Conservation (phyloP, 371 early-diverging fungal species). For the Mortierella sp. region DNA sequence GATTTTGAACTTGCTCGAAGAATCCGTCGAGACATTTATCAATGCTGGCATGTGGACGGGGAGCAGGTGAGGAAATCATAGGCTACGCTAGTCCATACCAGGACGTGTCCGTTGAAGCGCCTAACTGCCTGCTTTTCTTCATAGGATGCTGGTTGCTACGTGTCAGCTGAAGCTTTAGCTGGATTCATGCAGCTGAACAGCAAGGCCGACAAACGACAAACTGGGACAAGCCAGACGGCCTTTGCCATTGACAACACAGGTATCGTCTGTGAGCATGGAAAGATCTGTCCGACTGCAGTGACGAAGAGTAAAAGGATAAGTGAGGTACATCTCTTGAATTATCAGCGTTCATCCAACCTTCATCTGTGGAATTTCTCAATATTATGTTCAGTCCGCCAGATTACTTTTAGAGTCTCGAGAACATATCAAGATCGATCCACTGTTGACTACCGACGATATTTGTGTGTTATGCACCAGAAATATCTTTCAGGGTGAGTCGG, state of each 20-base stretch:
- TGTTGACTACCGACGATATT: constrained; percentile 31
- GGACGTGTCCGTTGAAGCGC: no score
- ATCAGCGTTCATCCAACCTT: no score
- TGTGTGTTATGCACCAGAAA: constrained; percentile 19
- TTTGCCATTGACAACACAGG: constrained; percentile 21
- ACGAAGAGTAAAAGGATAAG: constrained; percentile 51
- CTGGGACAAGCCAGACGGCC: neutral
- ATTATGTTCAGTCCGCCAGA: constrained; percentile 11
- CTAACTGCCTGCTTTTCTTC: neutral
- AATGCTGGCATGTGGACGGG: constrained; percentile 33
- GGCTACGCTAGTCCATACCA: neutral
- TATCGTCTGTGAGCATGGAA: constrained; percentile 44
- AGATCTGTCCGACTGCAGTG: constrained; percentile 33
- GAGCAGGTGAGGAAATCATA: constrained; percentile 24
- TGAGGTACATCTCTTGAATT: constrained; percentile 17
- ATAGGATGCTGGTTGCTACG: constrained; percentile 30
- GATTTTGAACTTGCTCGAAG: constrained; percentile 27
- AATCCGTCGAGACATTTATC: constrained; percentile 19
- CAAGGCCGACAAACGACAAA: neutral
- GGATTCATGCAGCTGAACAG: constrained; percentile 8
- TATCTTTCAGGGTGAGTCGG: constrained; percentile 8
- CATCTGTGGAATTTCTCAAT: neutral
- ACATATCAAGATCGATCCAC: constrained; percentile 16
- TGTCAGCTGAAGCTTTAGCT: constrained; percentile 8
- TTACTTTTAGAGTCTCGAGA: constrained; percentile 8